Evolutionary conservation across 345 rosid species (phyloP), one percentile per base, ranked within the genome.

Genomic region (Theobroma cacao): DNA sequence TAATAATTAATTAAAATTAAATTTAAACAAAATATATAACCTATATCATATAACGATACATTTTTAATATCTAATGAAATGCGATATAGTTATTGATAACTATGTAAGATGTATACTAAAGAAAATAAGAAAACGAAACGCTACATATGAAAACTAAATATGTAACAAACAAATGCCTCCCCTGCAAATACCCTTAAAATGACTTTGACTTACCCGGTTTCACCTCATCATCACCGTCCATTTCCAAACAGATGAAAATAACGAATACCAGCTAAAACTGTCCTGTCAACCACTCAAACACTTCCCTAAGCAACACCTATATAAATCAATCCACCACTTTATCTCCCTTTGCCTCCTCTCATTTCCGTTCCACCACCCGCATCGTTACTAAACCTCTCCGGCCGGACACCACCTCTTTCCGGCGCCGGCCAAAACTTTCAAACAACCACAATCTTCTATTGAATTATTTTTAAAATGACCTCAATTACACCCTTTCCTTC

Each of bases 391-490:
- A 24, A 20, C 78, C 73, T 59, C 56, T 80, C 26, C 72, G 78
- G 75, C 82, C 82, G 85, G 85, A 52, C 41, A 60, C 56, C 79
- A 13, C 79, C 68, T 17, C 52, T 75, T 55, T 52, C 82, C 84
- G 84, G 86, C 75, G 83, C 74, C 68, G 41, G 47, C 77, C 41
- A 30, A 26, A 24, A n/a, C 45, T 17, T 9, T 0, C 24, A 17
- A 11, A 10, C 0, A 7, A 31, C 45, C 7, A 14, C 7, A 62
- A 62, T 30, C 30, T 38, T 53, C 66, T 9, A 12, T 26, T 26
- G 28, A 31, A 62, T 75, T 62, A 1, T 31, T 8, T 3, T 1
- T 15, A 62, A 40, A 81, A 91, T 91, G 95, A 82, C 87, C 26
- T 82, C 78, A 61, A 38, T 85, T 30, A 33, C 75, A 1, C 64